Evolutionary conservation across 2,329 filamentous ascomycete species (phyloP), one percentile per base, ranked within the genome.

Genomic region (Diaporthe ilicicola): DNA sequence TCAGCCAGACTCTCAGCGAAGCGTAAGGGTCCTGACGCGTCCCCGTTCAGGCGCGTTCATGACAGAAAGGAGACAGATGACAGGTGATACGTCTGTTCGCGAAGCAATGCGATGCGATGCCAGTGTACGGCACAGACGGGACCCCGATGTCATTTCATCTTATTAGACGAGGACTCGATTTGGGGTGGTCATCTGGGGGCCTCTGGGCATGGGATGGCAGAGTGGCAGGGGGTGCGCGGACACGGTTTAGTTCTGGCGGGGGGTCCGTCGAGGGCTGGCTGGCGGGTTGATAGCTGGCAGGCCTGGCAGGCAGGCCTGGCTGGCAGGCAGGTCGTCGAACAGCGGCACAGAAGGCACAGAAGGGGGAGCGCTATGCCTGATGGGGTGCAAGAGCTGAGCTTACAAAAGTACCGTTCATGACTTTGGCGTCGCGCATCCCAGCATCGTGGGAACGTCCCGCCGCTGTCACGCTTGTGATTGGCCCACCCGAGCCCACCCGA

Each of bases 81-180:
- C 65, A 67, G 48, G 29, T 54, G 17, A 17, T 24, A 46, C 9
- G 19, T 55, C 65, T 22, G 27, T 34, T 19, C n/a, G n/a, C n/a
- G n/a, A n/a, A n/a, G 32, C 32, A 9, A 34, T 34, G 9, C 32
- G 32, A 34, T 34, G 32, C 51, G 37, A 44, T 37, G 65, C 62
- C 62, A 34, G 62, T n/a, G 5, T n/a, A 34, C 62, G 62, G 62
- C 62, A 67, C 48, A 56, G 37, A 56, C 37, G 65, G 65, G 37
- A 44, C 4, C 34, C 37, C 24, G n/a, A 56, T 19, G 65, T 56
- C 51, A 67, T 46, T 17, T 56, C 51, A 67, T 46, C 24, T 50
- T 64, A n/a, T 19, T 19, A 50, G 44, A 42, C 50, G 48, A 15
- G n/a, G 32, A 39, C 10, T 15, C 6, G 27, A 12, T 27, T n/a